These are phyloP conservation scores for Conticribra weissflogii DNA, from an alignment of 108 stramenopile species.

Conservation along the genomic window DNA sequence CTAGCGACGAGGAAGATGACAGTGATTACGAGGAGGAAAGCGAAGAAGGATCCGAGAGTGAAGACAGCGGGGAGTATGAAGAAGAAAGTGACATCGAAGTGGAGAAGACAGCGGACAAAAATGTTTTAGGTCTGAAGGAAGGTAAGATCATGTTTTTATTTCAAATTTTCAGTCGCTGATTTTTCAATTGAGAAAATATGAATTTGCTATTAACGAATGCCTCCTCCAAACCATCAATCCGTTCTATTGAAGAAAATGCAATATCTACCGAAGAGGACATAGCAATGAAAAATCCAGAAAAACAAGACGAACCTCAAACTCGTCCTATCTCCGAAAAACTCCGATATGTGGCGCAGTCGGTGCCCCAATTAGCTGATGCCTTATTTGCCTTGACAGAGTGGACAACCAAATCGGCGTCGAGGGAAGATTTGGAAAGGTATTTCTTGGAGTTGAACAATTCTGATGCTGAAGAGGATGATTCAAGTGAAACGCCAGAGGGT, in stretches of 20 bases:
- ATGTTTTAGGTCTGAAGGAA: too few species aligned
- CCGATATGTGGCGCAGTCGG: constrained; percentile 2
- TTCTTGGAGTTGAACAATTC: constrained; percentile 6
- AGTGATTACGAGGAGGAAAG: constrained; percentile 1
- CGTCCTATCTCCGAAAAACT: constrained; percentile 2
- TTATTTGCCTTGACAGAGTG: constrained; percentile 22
- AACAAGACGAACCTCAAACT: background rate
- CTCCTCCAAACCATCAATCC: too few species aligned
- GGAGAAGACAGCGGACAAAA: constrained; percentile 1
- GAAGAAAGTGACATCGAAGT: background rate
- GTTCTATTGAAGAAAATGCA: too few species aligned
- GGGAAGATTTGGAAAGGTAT: background rate
- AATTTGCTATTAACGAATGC: too few species aligned
- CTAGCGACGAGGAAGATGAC: constrained; percentile 2
- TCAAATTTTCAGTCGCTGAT: too few species aligned
- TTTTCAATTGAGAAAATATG: too few species aligned
- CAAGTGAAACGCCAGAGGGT: background rate
- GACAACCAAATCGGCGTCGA: constrained; percentile 10
- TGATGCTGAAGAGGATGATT: background rate
- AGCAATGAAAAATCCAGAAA: background rate
- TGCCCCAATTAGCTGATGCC: constrained; percentile 11
- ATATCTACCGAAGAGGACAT: too few species aligned
- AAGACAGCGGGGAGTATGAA: background rate
- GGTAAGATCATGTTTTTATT: too few species aligned
- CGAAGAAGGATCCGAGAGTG: background rate